Evolutionary conservation across 2,329 filamentous ascomycete genomes (phyloP).

Genomic region (Scleromitrula shiraiana): DNA sequence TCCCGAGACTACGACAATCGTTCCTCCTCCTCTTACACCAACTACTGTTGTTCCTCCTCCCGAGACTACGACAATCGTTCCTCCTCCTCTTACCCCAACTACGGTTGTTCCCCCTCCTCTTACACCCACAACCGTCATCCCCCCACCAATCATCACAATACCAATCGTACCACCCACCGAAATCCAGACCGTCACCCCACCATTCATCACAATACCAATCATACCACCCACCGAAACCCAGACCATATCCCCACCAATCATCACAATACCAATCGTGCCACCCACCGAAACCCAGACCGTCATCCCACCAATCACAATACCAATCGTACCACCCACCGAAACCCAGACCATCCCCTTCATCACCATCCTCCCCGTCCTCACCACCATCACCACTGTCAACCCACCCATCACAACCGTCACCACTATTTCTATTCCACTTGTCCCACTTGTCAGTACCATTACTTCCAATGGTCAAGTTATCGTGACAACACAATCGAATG

Average conservation of each 20-base stretch:
- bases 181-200: no score
- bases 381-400: slow-evolving; percentile 1
- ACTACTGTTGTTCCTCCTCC: neutral
- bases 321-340: no score
- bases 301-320: no score
- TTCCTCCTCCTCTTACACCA: neutral
- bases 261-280: no score
- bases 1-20: neutral
- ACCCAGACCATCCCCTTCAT: neutral
- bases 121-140: no score
- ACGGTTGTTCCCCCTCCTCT: neutral
- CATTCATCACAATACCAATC: no score
- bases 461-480: neutral
- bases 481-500: neutral
- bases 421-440: neutral
- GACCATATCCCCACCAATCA: no score
- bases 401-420: slow-evolving; percentile 5
- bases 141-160: no score
- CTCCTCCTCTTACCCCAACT: neutral
- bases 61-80: neutral
- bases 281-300: no score
- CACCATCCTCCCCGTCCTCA: slow-evolving; percentile 2
- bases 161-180: no score
- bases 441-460: neutral
- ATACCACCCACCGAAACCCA: neutral